Evolutionary conservation across 495 filamentous ascomycete genomes (phyloP).

Genomic region (Penicillium cinerascens): DNA sequence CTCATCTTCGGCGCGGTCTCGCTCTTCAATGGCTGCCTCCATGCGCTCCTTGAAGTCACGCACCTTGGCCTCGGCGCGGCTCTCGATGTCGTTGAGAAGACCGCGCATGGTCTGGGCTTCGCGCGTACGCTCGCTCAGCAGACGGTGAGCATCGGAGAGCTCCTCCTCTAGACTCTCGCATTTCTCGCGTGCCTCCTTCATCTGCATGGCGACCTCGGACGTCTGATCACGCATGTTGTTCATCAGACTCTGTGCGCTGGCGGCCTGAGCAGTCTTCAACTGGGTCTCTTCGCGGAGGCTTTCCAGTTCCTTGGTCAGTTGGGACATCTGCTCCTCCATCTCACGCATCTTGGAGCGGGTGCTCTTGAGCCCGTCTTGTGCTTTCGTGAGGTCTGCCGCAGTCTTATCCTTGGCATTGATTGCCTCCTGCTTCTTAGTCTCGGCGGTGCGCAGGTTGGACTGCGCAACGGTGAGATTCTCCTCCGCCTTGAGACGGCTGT

Average conservation of each 20-base stretch:
- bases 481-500: slow-evolving; percentile 67
- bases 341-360: slow-evolving; percentile 62
- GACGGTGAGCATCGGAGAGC: slow-evolving; percentile 77
- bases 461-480: slow-evolving; percentile 66
- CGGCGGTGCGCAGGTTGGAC: slow-evolving; percentile 69
- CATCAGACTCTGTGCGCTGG: slow-evolving; percentile 78
- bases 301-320: slow-evolving; percentile 60
- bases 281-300: slow-evolving; percentile 77
- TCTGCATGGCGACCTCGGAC: slow-evolving; percentile 82
- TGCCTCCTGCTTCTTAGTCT: slow-evolving; percentile 74
- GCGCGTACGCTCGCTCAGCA: slow-evolving; percentile 87
- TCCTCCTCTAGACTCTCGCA: slow-evolving; percentile 92
- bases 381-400: slow-evolving; percentile 60
- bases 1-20: slow-evolving; percentile 90
- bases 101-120: slow-evolving; percentile 95
- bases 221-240: slow-evolving; percentile 91
- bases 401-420: slow-evolving; percentile 66
- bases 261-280: slow-evolving; percentile 80
- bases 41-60: slow-evolving; percentile 87
- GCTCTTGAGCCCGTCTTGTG: slow-evolving; percentile 64
- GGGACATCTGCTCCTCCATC: slow-evolving; percentile 66
- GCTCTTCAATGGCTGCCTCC: slow-evolving; percentile 85
- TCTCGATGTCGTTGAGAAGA: slow-evolving; percentile 81
- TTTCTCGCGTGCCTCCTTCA: slow-evolving; percentile 82
- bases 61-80: slow-evolving; percentile 71